Conservation (phyloP, 257 asterid species). For the Rauvolfia tetraphylla region DNA sequence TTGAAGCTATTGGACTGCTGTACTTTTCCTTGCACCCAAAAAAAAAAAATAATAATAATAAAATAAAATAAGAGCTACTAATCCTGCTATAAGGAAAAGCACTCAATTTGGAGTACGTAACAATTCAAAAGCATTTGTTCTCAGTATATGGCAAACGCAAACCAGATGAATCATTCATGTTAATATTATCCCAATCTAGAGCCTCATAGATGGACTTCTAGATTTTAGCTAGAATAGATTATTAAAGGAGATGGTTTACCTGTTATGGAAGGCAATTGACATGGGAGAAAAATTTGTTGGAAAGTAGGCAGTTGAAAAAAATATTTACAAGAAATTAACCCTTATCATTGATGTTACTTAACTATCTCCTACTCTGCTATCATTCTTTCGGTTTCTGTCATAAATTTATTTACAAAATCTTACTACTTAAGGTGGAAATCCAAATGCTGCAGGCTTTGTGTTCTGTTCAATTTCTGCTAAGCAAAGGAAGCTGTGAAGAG, state of each 20-base stretch:
- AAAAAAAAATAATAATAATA: too few species aligned
- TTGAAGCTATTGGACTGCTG: neutral
- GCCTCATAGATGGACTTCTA: neutral
- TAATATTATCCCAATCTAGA: neutral
- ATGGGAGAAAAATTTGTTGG: slow-evolving; percentile 57
- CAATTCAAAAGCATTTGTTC: neutral
- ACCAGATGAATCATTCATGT: neutral
- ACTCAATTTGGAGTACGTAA: neutral
- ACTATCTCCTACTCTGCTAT: slow-evolving; percentile 63
- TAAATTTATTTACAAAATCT: slow-evolving; percentile 22
- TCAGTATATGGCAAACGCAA: neutral
- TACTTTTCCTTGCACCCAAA: too few species aligned
- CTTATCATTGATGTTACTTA: slow-evolving; percentile 47
- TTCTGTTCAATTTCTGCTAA: slow-evolving; percentile 4
- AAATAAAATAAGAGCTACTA: too few species aligned
- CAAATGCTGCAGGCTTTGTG: slow-evolving; percentile 5
- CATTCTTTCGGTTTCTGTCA: slow-evolving; percentile 30
- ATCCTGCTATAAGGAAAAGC: neutral
- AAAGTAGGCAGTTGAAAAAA: slow-evolving; percentile 58
- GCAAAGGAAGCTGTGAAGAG: slow-evolving; percentile 10
- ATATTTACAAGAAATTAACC: slow-evolving; percentile 22
- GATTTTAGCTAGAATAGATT: slow-evolving; percentile 14
- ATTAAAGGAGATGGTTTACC: slow-evolving; percentile 12
- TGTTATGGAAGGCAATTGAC: slow-evolving; percentile 60
- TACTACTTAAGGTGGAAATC: slow-evolving; percentile 37